Evolutionary conservation across 192 early-diverging fungal genomes (phyloP).

Genomic region (Coemansia reversa): DNA sequence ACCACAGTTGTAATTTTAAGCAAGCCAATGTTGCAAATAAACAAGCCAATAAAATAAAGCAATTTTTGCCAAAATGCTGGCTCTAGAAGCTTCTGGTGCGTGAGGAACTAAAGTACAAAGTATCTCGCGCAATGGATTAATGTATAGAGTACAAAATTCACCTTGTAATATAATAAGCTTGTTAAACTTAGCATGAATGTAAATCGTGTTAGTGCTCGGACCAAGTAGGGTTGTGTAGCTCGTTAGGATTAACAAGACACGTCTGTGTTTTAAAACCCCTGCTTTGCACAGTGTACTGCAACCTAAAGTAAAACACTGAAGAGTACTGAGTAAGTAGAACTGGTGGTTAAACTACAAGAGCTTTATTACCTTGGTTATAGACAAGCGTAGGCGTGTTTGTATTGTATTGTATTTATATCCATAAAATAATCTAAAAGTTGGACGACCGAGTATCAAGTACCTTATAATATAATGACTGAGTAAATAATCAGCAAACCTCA

Average conservation of each 20-base stretch:
- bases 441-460: slow-evolving; percentile 41
- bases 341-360: background rate
- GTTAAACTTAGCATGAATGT: no score
- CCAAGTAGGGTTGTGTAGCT: no score
- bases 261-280: slow-evolving; percentile 1
- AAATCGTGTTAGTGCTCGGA: no score
- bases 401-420: slow-evolving; percentile 34
- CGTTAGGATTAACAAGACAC: no score
- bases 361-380: background rate
- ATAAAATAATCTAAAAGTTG: slow-evolving; percentile 33
- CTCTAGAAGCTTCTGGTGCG: no score
- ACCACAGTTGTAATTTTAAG: no score
- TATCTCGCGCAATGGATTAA: no score
- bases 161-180: no score
- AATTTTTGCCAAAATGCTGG: no score
- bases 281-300: slow-evolving; percentile 12
- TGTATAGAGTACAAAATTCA: no score
- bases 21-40: no score
- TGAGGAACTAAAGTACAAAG: background rate
- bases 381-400: slow-evolving; percentile 16
- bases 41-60: no score
- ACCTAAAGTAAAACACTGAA: slow-evolving; percentile 30
- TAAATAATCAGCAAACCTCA: slow-evolving; percentile 29
- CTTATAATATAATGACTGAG: slow-evolving; percentile 18
- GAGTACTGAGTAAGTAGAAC: background rate